Evolutionary conservation across 2,329 filamentous ascomycete genomes (phyloP), one percentile per base, ranked within the genome.

Genomic region (Trichophyton benhamiae): DNA sequence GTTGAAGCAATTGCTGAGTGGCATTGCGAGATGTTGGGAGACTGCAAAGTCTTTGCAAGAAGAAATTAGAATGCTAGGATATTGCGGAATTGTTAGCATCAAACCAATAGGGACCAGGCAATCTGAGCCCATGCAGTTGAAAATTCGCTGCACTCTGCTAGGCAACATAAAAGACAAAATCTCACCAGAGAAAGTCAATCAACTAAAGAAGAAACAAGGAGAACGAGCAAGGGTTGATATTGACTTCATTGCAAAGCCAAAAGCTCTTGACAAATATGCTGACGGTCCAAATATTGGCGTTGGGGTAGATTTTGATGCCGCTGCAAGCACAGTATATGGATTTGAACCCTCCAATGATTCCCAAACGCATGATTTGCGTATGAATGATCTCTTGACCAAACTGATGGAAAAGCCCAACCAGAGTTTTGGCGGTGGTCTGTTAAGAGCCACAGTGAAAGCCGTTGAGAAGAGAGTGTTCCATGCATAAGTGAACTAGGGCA

Each of bases 11-110:
- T 67, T 78, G 22, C 69, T 79, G n/a, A 66, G 62, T 25, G 74
- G 75, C 58, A 69, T 78, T 17, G 74, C 75, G 7, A 64, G 70
- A 49, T 74, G 74, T n/a, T 79, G 77, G 77, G 69, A 75, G 63
- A 68, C 72, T 46, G 71, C 72, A 2, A 68, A 70, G 52, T 70
- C 67, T 3, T 67, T 78, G 6, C 73, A 76, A 58, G 72, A 77
- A 61, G 77, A 79, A 64, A 70, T 76, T 42, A 74, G 73, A 57
- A 71, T 76, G 66, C 71, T 79, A 13, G 73, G 72, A 63, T 75
- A 76, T 63, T 74, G 73, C 60, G 77, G 77, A 33, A 72, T 78
- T n/a, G 77, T 76, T 9, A 68, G 73, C 25, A 69, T 66, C 7
- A 67, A 75, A 33, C 66, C 66, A 0, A 68, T 73, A 11, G 65